Evolutionary conservation across 2,329 filamentous ascomycete species (phyloP).

Genomic region (Xylaria sp.): DNA sequence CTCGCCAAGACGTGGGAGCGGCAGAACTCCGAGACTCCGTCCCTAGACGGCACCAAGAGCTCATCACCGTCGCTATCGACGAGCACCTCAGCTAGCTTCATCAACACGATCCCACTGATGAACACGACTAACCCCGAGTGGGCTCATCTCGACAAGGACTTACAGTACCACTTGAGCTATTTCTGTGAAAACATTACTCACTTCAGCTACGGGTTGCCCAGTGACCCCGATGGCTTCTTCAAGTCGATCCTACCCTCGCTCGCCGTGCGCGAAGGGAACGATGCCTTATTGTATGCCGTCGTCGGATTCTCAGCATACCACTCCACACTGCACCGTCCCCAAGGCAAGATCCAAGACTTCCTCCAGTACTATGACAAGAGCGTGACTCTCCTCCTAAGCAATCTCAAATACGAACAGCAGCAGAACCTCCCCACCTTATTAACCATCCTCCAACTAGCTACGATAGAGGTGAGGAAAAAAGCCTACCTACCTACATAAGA

Average conservation of each 20-base stretch:
- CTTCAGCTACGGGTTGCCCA: slow-evolving; percentile 76
- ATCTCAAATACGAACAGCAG: slow-evolving; percentile 64
- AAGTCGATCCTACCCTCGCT: slow-evolving; percentile 63
- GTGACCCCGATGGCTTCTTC: slow-evolving; percentile 68
- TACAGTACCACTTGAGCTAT: slow-evolving; percentile 74
- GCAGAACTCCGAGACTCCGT: slow-evolving; percentile 49
- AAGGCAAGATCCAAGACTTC: slow-evolving; percentile 74
- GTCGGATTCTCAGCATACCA: slow-evolving; percentile 89
- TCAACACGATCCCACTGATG: slow-evolving; percentile 28
- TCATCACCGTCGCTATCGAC: slow-evolving; percentile 50
- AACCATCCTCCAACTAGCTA: slow-evolving; percentile 86
- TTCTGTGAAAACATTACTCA: slow-evolving; percentile 71
- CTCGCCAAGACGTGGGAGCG: slow-evolving; percentile 36
- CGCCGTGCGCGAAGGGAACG: slow-evolving; percentile 60
- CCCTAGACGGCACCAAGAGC: slow-evolving; percentile 46
- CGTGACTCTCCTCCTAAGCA: slow-evolving; percentile 67
- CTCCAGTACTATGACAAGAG: slow-evolving; percentile 87
- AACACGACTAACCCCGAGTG: slow-evolving; percentile 40
- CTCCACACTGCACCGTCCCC: slow-evolving; percentile 62
- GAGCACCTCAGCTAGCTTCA: slow-evolving; percentile 36
- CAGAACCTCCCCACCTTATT: slow-evolving; percentile 70
- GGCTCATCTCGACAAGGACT: slow-evolving; percentile 58
- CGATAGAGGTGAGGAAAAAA: slow-evolving; percentile 67
- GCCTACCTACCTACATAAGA: slow-evolving; percentile 10
- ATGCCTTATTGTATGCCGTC: slow-evolving; percentile 78